These are phyloP conservation scores for Murraya paniculata DNA, from an alignment of 345 rosid genomes.

Conservation along the genomic window DNA sequence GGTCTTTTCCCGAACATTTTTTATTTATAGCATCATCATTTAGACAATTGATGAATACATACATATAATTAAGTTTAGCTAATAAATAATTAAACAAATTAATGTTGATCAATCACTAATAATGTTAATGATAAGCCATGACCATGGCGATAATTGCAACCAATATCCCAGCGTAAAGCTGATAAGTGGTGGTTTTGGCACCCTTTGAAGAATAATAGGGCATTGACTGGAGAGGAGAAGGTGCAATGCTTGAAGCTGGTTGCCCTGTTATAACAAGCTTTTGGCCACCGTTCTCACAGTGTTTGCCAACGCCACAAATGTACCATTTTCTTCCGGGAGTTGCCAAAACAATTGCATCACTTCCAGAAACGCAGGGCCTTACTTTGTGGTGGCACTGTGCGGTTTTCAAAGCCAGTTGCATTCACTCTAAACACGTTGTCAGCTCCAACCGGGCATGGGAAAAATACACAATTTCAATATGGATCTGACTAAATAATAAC, in stretches of 20 bases:
- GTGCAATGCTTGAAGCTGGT: neutral
- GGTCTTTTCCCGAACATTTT: no score
- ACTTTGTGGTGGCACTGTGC: neutral
- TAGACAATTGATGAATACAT: no score
- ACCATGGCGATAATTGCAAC: no score
- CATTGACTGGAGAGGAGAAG: no score
- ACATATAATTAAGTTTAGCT: no score
- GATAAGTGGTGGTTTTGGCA: no score
- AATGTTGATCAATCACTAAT: no score
- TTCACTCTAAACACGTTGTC: conserved; percentile 5
- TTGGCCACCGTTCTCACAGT: neutral
- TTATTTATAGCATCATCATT: no score
- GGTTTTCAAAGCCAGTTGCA: neutral
- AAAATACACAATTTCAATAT: neutral
- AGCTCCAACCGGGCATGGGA: neutral
- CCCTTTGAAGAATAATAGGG: no score
- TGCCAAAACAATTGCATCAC: conserved; percentile 8
- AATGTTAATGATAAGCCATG: no score
- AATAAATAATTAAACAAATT: no score
- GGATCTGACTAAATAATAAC: neutral
- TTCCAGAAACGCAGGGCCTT: neutral
- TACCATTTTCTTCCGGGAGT: conserved; percentile 14
- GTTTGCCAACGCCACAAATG: conserved; percentile 14
- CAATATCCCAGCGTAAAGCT: no score
- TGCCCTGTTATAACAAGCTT: conserved; percentile 4